Base-by-base conservation (phyloP, 1,284 basidiomycete genomes). In the Moesziomyces sp. region DNA sequence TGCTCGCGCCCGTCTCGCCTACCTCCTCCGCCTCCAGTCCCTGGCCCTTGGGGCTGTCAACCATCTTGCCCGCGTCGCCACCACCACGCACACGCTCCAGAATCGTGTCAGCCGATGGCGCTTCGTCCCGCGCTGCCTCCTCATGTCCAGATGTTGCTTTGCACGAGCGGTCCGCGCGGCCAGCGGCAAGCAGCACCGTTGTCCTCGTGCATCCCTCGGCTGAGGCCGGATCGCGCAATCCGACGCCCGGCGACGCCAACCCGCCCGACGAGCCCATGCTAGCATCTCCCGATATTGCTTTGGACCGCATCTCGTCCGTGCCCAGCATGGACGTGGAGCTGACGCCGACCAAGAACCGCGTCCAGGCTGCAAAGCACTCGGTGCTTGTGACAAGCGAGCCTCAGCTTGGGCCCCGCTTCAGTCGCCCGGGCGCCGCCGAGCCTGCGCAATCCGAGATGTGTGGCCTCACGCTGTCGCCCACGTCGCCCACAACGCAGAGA, bases 271-370 rank as follows among this genome's bases (percentile, higher is more conserved):
- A 71, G 9, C 58, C 62, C 4, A 61, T 66, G 63, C 42, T 46
- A 13, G 46, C 58, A 6, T 64, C 61, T n/a, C 53, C 67, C 3
- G 18, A 43, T 9, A 35, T 48, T 2, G 46, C 56, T 46, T 38
- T 60, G 1, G 8, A 30, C 5, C n/a, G 30, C 16, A 18, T 33
- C 4, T 38, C 47, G 16, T 28, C 8, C 28, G 1, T 23, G 1
- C 9, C 43, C 0, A 33, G n/a, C 24, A 56, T 47, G 40, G 72
- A 74, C 13, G 58, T 66, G 9, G 66, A 74, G 40, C 66, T 66
- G 30, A 74, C 72, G 5, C 72, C 72, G 1, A 74, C 72, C 52
- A 74, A 66, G 30, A 35, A 48, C 0, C 46, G 51, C 21, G 58
- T 58, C 33, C 46, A 59, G 19, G 60, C 67, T 40, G 53, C 63